A percentile compares a stretch with the other conserved stretches of the same genome.
Conservation (phyloP, 768 basidiomycete species). For the Rhizopogon vulgaris region DNA sequence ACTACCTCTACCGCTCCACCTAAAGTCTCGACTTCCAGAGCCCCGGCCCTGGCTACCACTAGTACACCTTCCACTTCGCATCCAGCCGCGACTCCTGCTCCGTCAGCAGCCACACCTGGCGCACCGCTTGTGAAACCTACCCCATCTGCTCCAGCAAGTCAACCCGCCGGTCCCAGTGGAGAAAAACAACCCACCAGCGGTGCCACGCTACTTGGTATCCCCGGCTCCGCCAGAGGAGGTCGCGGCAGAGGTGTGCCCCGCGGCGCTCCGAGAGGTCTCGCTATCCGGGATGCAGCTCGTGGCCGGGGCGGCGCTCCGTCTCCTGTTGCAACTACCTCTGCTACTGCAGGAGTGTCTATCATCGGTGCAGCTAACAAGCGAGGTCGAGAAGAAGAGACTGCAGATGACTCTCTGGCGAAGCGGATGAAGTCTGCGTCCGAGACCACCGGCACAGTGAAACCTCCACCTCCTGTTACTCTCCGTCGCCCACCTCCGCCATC, state of each 20-base stretch:
- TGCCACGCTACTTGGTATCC: conserved; percentile 19
- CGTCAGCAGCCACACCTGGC: conserved; percentile 12
- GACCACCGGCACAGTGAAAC: conserved; percentile 20
- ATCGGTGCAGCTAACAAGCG: conserved; percentile 59
- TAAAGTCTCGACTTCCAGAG: conserved; percentile 5
- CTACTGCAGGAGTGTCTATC: conserved; percentile 45
- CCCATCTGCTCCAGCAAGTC: conserved; percentile 11
- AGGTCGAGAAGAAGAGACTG: conserved; percentile 48
- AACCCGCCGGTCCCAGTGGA: conserved; percentile 20
- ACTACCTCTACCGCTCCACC: conserved; percentile 14
- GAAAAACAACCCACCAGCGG: conserved; percentile 26
- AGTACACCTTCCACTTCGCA: conserved; percentile 6
- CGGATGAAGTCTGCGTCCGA: conserved; percentile 51
- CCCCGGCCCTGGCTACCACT: conserved; percentile 6
- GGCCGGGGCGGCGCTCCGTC: conserved; percentile 15
- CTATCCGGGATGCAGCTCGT: conserved; percentile 23
- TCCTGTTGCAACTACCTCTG: conserved; percentile 19
- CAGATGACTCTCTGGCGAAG: conserved; percentile 58
- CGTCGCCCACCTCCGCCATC: conserved; percentile 23
- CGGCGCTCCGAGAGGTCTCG: conserved; percentile 29
- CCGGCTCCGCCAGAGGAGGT: conserved; percentile 13
- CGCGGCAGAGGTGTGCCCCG: conserved; percentile 22
- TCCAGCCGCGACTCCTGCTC: conserved; percentile 12
- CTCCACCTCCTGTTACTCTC: conserved; percentile 24
- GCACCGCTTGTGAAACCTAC: conserved; percentile 14